Conservation (phyloP, 2,329 filamentous ascomycete species). For the Exophiala lecanii-corni region DNA sequence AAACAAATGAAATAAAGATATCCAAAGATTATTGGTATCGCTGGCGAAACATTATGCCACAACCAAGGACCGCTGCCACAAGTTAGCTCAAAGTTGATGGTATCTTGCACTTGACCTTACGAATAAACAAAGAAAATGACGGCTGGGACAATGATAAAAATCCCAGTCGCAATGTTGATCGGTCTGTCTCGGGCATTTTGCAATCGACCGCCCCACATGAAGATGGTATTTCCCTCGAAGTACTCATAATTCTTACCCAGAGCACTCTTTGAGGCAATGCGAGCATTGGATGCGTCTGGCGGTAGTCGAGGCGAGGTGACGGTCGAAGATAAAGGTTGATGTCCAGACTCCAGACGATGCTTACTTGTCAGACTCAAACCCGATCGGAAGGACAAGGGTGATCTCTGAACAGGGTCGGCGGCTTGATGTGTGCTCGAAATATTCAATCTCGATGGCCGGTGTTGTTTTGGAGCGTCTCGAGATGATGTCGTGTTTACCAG, state of each 20-base stretch:
- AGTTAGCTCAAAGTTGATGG: slow-evolving; percentile 20
- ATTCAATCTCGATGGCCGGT: slow-evolving; percentile 52
- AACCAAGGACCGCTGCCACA: slow-evolving; percentile 64
- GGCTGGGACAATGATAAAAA: slow-evolving; percentile 73
- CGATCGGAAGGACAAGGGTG: slow-evolving; percentile 70
- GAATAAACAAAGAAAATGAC: slow-evolving; percentile 81
- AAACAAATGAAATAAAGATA: slow-evolving; percentile 89
- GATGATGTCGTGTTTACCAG: slow-evolving; percentile 13
- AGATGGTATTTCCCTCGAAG: slow-evolving; percentile 88
- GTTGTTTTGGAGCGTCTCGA: slow-evolving; percentile 29
- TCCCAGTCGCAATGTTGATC: slow-evolving; percentile 80
- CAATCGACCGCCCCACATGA: slow-evolving; percentile 77
- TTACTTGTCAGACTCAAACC: slow-evolving; percentile 64
- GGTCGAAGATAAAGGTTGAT: slow-evolving; percentile 78
- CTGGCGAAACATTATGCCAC: slow-evolving; percentile 81
- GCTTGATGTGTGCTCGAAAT: slow-evolving; percentile 57
- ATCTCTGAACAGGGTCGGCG: slow-evolving; percentile 59
- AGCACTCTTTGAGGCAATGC: slow-evolving; percentile 34
- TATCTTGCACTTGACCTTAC: too few species aligned
- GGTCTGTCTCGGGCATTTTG: slow-evolving; percentile 85
- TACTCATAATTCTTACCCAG: slow-evolving; percentile 80
- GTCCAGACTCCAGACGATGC: slow-evolving; percentile 56
- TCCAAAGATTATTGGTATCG: slow-evolving; percentile 81
- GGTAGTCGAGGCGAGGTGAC: slow-evolving; percentile 67
- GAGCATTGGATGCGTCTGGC: slow-evolving; percentile 40